Evolutionary conservation across 164 flowering plant species (phyloP).

Genomic region (Vitis riparia): DNA sequence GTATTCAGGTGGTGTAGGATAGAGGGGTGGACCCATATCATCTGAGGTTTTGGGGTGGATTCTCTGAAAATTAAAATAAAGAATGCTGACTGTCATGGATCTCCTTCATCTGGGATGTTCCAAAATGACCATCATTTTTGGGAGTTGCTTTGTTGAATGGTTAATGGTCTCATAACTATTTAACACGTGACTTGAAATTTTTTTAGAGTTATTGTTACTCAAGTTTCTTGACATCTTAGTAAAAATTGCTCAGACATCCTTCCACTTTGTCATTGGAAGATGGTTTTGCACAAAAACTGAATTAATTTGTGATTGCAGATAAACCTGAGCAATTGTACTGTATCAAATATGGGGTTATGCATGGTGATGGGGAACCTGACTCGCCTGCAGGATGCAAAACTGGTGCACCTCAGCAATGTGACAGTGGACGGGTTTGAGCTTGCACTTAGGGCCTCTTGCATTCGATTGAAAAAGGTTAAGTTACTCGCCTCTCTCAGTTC

Average conservation of each 20-base stretch:
- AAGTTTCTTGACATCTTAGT: not conserved
- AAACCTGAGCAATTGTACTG: conserved; percentile 53
- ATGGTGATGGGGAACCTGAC: conserved; percentile 54
- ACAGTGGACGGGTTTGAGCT: conserved; percentile 59
- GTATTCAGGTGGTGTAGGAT: too few relatives aligned
- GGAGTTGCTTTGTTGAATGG: too few relatives aligned
- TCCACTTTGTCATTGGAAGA: not conserved
- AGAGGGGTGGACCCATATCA: too few relatives aligned
- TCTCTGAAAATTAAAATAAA: too few relatives aligned
- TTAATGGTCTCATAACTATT: too few relatives aligned
- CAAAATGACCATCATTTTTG: too few relatives aligned
- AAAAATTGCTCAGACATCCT: not conserved
- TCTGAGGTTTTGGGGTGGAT: too few relatives aligned
- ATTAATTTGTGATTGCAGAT: conserved; percentile 40
- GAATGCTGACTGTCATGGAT: too few relatives aligned
- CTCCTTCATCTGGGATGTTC: too few relatives aligned
- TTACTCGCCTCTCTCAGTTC: conserved; percentile 34
- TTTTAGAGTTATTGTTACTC: too few relatives aligned
- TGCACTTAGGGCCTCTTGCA: conserved; percentile 52
- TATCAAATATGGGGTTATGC: conserved; percentile 54
- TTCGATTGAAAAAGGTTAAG: conserved; percentile 67
- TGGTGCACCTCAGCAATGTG: conserved; percentile 49
- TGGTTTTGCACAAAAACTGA: conserved; percentile 3
- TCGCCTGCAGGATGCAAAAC: conserved; percentile 69
- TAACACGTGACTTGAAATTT: too few relatives aligned